These are phyloP conservation scores for Colletotrichum sublineola DNA, from an alignment of 2,329 filamentous ascomycete species.

Conservation along the genomic window DNA sequence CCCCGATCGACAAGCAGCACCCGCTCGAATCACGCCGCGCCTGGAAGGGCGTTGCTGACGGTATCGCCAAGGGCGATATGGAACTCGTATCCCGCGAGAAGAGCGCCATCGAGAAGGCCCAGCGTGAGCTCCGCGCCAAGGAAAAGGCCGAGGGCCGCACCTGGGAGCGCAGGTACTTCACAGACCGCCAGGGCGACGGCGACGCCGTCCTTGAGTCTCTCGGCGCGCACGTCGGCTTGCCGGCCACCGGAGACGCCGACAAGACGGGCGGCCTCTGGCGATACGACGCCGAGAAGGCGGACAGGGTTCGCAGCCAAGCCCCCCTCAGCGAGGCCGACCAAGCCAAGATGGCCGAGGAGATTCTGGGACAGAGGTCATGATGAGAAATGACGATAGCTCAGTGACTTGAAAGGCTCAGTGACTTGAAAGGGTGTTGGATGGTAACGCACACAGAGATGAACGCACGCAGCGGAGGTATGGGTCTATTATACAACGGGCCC, in stretches of 20 bases:
- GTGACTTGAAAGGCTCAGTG: neutral
- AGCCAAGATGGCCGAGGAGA: slow-evolving; percentile 60
- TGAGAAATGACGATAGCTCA: neutral
- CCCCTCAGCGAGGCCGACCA: slow-evolving; percentile 63
- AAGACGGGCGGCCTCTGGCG: slow-evolving; percentile 74
- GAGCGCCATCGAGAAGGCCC: slow-evolving; percentile 88
- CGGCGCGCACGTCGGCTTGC: slow-evolving; percentile 61
- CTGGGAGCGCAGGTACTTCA: slow-evolving; percentile 92
- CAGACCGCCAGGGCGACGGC: slow-evolving; percentile 56
- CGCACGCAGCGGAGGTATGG: neutral
- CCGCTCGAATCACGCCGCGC: slow-evolving; percentile 89
- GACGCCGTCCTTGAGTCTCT: slow-evolving; percentile 62
- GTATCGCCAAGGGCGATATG: slow-evolving; percentile 86
- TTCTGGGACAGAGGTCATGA: slow-evolving; percentile 51
- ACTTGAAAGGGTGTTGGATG: neutral
- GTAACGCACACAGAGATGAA: neutral
- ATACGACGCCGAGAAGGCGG: slow-evolving; percentile 64
- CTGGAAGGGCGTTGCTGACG: slow-evolving; percentile 87
- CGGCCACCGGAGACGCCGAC: slow-evolving; percentile 66
- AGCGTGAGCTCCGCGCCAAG: slow-evolving; percentile 79
- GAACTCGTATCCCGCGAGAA: slow-evolving; percentile 84
- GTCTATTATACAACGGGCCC: slow-evolving; percentile 4
- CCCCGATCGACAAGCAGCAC: slow-evolving; percentile 83
- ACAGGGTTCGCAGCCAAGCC: slow-evolving; percentile 74
- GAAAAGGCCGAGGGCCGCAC: slow-evolving; percentile 80